These are phyloP conservation scores for Chrysoporthe deuterocubensis DNA, from an alignment of 2,329 filamentous ascomycete species.

Conservation along the genomic window DNA sequence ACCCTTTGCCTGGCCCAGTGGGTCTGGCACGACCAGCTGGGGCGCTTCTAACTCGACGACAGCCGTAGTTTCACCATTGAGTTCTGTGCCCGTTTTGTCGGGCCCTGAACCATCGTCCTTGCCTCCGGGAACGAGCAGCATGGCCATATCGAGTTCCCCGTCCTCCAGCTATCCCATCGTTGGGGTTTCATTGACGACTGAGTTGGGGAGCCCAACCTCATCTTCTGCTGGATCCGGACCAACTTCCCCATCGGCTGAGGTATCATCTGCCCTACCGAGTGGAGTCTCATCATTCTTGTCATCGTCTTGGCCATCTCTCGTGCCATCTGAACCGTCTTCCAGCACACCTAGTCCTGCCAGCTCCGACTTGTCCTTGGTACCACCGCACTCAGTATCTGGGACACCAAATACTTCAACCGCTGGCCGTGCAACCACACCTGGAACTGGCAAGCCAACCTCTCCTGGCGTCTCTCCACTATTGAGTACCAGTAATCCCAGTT, in stretches of 20 bases:
- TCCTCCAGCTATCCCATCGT: not conserved
- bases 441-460: not conserved
- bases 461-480: not conserved
- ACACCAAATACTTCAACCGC: not conserved
- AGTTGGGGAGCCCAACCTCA: not conserved
- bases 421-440: conserved; percentile 7
- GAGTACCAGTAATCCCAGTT: conserved; percentile 1
- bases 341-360: not conserved
- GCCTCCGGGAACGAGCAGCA: not conserved
- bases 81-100: not conserved
- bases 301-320: not conserved
- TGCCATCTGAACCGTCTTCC: not conserved
- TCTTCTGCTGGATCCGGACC: not conserved
- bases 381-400: not conserved
- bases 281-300: not conserved
- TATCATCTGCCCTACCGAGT: not conserved
- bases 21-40: not conserved
- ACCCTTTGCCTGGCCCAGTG: not conserved
- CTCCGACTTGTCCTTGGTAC: not conserved
- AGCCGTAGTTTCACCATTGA: not conserved
- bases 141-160: not conserved
- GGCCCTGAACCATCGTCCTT: not conserved
- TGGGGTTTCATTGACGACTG: not conserved
- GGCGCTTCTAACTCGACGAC: not conserved
- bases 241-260: not conserved